Base-by-base conservation (phyloP, 116 monocot genomes). In the Trichopus zeylanicus region DNA sequence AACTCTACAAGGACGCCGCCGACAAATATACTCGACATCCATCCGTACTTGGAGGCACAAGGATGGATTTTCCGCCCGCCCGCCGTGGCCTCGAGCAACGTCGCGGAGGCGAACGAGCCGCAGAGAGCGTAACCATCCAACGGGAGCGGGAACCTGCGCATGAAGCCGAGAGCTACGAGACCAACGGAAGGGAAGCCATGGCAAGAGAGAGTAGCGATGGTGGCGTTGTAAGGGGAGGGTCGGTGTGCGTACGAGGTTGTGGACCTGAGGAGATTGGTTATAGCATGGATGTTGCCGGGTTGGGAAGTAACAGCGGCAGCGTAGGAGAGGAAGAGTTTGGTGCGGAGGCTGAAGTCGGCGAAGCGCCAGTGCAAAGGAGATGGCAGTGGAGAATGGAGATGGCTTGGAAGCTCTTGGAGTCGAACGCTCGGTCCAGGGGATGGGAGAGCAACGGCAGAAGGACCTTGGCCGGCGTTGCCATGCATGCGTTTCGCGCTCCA, bases 121-220 rank as follows among this genome's bases (percentile, higher is more conserved):
- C 80, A 85, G 21, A 80, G 67, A 27, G 85, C 48, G 61, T 76
- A 85, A 26, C 72, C 67, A 33, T 80, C 70, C 7, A 70, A 26
- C 1, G 76, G 70, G 28, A 80, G 28, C 3, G 60, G 27, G 13
- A 65, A 66, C n/a, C 31, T 24, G 63, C 65, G 73, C 65, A 79
- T 55, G 59, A 67, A 15, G 25, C 66, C 62, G 61, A 85, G 61
- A 28, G 64, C 29, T 5, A 39, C 63, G 46, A 63, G 26, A 9
- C 70, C 70, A 38, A 74, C 30, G 31, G 53, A 71, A 19, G 67
- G 60, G 28, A 71, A 60, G 15, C 65, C 61, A 7, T 48, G 48
- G 34, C 68, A 61, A 5, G 65, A 23, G 7, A 83, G 19, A 15
- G 60, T 37, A 0, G 75, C 39, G 20, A 83, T 6, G 22, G 54